Base-by-base conservation (phyloP, 305 asterid genomes). In the Solanum chacoense region DNA sequence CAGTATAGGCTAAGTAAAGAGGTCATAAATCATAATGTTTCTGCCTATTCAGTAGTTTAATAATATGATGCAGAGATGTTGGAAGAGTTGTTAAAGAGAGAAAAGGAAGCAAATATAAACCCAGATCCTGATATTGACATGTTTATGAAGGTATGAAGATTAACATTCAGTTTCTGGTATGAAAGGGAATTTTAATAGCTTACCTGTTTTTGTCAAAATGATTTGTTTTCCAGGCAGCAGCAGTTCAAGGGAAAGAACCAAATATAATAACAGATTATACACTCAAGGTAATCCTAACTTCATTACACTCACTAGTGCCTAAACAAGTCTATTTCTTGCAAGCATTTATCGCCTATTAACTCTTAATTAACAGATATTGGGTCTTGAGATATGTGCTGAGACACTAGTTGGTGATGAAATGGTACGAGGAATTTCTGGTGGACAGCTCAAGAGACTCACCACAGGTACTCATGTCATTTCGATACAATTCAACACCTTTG, bases 311-410 rank as follows among this genome's bases (percentile, higher is more conserved):
- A 34, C 79, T 14, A 73, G 24, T 75, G 81, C 81, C 45, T 75
- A 76, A 35, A 76, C 16, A 76, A 22, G 29, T 76, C 83, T 76
- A 76, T 35, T 35, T 34, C 29, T 76, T 35, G 29, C 40, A 74
- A 74, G 4, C 40, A 4, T 74, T 74, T 74, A 32, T 32, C 40
- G 1, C 28, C 45, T 75, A 34, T 34, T 74, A 2, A 75, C 83
- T 75, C 10, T 75, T 7, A 35, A 26, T 69, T 11, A 69, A 35
- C 94, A 98, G 99, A 94, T 98, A 24, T 90, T 96, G 93, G 99
- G 99, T 80, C 99, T 98, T 90, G 99, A 96, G 36, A 90, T 91
- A n/a, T 98, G 99, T 88, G 99, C 98, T 36, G 98, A 96, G 88
- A 95, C 95, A 20, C 72, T 94, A 77, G 98, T 96, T 67, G 99